Conservation (phyloP, 345 rosid species). For the Eutrema heterophyllum region DNA sequence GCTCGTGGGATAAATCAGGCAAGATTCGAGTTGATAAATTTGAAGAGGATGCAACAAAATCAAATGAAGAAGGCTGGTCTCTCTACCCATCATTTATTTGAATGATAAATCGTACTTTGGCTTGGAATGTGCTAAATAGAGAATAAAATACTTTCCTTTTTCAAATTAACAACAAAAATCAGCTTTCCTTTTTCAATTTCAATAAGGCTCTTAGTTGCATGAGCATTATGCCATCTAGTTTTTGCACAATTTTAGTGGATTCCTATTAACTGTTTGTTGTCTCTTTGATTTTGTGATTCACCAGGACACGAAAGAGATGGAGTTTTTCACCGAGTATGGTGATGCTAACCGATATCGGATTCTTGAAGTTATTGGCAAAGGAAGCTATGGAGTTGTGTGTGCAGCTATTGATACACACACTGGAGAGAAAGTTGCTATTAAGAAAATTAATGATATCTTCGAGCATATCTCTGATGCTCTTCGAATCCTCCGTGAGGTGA, state of each 20-base stretch:
- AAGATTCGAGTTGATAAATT: background rate
- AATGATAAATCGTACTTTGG: background rate
- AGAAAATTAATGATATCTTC: slow-evolving; percentile 84
- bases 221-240: background rate
- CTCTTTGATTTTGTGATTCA: background rate
- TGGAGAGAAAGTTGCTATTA: slow-evolving; percentile 87
- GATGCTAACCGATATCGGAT: slow-evolving; percentile 85
- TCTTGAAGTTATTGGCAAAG: slow-evolving; percentile 90
- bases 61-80: slow-evolving; percentile 28
- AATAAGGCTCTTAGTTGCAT: background rate
- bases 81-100: background rate
- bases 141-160: background rate
- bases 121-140: background rate
- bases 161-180: too few relatives aligned
- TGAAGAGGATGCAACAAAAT: slow-evolving; percentile 27
- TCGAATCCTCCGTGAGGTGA: slow-evolving; percentile 84
- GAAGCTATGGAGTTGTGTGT: slow-evolving; percentile 98
- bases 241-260: background rate
- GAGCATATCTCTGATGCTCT: slow-evolving; percentile 87
- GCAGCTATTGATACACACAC: slow-evolving; percentile 93
- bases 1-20: background rate
- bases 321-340: slow-evolving; percentile 92
- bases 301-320: slow-evolving; percentile 66
- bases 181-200: background rate
- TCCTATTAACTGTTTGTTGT: background rate